A percentile compares a stretch with the other conserved stretches of the same genome.
phyloP scores from a whole-genome alignment of 2,329 filamentous ascomycete species.

The Paecilomyces sp. region DNA sequence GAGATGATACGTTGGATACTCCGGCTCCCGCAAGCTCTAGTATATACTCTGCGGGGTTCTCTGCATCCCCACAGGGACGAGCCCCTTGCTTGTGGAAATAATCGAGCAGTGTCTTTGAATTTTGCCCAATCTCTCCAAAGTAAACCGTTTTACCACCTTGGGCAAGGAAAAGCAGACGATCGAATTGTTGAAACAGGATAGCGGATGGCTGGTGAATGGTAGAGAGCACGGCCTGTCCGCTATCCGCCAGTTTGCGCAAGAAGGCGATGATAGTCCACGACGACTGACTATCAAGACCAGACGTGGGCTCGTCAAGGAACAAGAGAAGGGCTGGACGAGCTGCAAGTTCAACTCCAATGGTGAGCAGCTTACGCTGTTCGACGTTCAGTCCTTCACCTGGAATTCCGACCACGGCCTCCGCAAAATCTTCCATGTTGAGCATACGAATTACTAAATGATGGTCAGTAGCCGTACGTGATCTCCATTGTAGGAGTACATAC shows the following conservation, averaged over 20 bases:
- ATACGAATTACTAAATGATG: constrained; percentile 64
- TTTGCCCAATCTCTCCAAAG: constrained; percentile 57
- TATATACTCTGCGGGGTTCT: constrained; percentile 72
- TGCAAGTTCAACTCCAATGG: constrained; percentile 86
- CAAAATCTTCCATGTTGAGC: constrained; percentile 80
- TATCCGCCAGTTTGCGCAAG: constrained; percentile 77
- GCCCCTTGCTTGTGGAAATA: constrained; percentile 61
- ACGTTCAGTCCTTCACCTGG: constrained; percentile 66
- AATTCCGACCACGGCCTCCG: constrained; percentile 80
- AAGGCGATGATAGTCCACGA: constrained; percentile 83
- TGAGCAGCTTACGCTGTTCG: constrained; percentile 64
- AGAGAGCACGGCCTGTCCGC: constrained; percentile 80
- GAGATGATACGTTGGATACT: constrained; percentile 55
- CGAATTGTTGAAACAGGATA: constrained; percentile 80
- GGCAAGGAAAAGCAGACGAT: constrained; percentile 55
- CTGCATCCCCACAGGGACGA: constrained; percentile 48
- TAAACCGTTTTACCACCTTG: constrained; percentile 60
- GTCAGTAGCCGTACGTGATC: background rate
- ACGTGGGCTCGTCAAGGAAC: constrained; percentile 89
- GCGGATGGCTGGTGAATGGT: constrained; percentile 92
- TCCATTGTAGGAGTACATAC: background rate
- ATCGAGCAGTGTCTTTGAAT: constrained; percentile 49
- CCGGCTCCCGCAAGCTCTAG: constrained; percentile 48
- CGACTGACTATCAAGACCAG: constrained; percentile 82
- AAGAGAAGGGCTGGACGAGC: constrained; percentile 80